Base-by-base conservation (phyloP, 192 early-diverging fungal genomes). In the Coemansia sp. region DNA sequence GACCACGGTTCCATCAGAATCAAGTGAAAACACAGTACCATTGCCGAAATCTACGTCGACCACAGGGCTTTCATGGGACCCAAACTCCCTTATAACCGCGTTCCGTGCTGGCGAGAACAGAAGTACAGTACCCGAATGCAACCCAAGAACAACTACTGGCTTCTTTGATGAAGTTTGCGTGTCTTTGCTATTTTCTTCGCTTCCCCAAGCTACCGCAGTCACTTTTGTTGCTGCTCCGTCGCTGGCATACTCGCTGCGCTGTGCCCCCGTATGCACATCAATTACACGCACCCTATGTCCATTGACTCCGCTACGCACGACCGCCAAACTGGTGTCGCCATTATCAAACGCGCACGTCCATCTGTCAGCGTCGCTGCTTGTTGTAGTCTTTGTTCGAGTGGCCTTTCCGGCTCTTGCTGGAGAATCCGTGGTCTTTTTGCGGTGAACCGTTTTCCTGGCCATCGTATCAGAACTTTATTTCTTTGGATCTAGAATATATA, bases 21-120 rank as follows among this genome's bases (percentile, higher is more conserved):
- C 79, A 7, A 75, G 65, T 30, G 74, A 72, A 21, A 72, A 70
- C 48, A 75, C 28, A 18, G 3, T 2, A 31, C 23, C 46, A 20
- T 35, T 35, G 46, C 23, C 48, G 18, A 57, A 57, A 18, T 1
- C 12, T 20, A 57, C 18, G 18, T 57, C 55, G 30, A 26, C 55
- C 12, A 57, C 55, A 2, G 55, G 30, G 30, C 31, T 31, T 16
- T 51, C 48, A 28, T 69, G 75, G 25, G 58, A 30, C 10, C 60
- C 66, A 6, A 76, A 39, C 7, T 70, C 66, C 12, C 40, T 42
- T 2, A 77, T 64, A 0, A 81, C 68, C 2, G 66, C 37, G 67
- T 67, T 60, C 46, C 74, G 74, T 5, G 79, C 74, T n/a, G 79
- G 79, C 49, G 79, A 81, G 61, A 73, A 81, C 23, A 81, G 35